phyloP scores from a whole-genome alignment of 768 basidiomycete species.

The Daedaleopsis sinensis region DNA sequence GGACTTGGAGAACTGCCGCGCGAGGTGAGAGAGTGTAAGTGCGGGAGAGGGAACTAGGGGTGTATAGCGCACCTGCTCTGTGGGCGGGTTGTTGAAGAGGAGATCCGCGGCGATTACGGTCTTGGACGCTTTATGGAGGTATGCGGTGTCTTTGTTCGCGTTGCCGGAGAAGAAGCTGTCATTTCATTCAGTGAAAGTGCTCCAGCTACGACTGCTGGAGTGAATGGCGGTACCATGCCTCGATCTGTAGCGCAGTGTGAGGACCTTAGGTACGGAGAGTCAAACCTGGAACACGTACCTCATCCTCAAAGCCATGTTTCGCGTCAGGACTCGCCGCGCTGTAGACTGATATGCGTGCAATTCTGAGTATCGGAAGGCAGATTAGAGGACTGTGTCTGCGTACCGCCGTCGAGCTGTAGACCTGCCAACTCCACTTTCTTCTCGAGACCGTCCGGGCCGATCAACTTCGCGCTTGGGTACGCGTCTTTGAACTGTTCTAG shows the following conservation, averaged over 20 bases:
- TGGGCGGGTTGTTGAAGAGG: constrained; percentile 76
- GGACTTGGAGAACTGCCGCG: constrained; percentile 14
- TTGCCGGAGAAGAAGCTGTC: constrained; percentile 63
- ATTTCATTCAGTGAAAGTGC: too few species aligned
- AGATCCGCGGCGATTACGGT: constrained; percentile 78
- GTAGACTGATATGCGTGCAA: constrained; percentile 5
- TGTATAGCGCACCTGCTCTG: constrained; percentile 55
- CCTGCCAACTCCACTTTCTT: constrained; percentile 51
- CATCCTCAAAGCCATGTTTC: constrained; percentile 74
- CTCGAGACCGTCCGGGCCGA: constrained; percentile 58
- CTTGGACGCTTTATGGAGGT: constrained; percentile 67
- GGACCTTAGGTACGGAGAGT: not conserved
- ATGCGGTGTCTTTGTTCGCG: constrained; percentile 75
- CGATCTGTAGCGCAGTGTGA: not conserved
- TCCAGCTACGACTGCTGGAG: too few species aligned
- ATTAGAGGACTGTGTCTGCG: constrained; percentile 9
- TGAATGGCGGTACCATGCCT: constrained; percentile 5
- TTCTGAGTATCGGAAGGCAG: not conserved
- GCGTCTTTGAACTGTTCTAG: constrained; percentile 44
- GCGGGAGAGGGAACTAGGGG: not conserved
- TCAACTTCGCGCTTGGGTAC: constrained; percentile 67
- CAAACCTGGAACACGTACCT: constrained; percentile 36
- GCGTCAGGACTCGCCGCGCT: constrained; percentile 39
- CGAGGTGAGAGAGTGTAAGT: not conserved
- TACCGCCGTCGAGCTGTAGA: constrained; percentile 60